Percentiles rank a stretch among this genome's conserved stretches.
Evolutionary conservation across 2,329 filamentous ascomycete genomes (phyloP).

Genomic region (Neopestalotiopsis sp.): DNA sequence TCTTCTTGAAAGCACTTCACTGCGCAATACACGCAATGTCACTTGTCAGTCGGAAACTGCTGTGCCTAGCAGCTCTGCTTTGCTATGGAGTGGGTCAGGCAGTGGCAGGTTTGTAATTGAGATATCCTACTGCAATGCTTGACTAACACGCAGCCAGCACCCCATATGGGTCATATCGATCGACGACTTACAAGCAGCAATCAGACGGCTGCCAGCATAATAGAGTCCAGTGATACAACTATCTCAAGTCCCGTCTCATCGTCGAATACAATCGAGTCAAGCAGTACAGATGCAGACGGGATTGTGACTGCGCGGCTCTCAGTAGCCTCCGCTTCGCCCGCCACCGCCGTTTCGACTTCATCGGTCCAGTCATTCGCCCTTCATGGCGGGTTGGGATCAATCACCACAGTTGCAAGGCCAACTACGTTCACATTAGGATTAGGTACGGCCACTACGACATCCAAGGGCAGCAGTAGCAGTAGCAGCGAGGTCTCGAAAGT

Average conservation of each 20-base stretch:
- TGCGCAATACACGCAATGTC: constrained; percentile 25
- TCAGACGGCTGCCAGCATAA: neutral
- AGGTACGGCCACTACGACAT: neutral
- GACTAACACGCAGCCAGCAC: constrained; percentile 5
- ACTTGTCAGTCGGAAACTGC: constrained; percentile 24
- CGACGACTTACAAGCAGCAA: constrained; percentile 10
- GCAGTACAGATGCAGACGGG: neutral
- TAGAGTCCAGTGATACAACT: neutral
- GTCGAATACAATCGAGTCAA: neutral
- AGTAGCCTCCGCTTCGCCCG: neutral
- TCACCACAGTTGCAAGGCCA: neutral
- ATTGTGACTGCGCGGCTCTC: constrained; percentile 6
- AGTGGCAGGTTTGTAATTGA: constrained; percentile 27
- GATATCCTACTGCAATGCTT: neutral
- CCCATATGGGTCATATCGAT: constrained; percentile 8
- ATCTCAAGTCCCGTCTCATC: neutral
- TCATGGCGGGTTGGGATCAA: constrained; percentile 1
- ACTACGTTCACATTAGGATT: constrained; percentile 7
- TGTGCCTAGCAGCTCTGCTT: constrained; percentile 28
- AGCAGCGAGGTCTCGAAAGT: neutral
- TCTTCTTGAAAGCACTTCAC: neutral
- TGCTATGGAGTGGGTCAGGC: constrained; percentile 26
- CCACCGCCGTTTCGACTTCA: neutral
- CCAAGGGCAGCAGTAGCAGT: neutral
- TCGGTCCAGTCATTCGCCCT: neutral